Evolutionary conservation across 2,329 filamentous ascomycete species (phyloP).

Genomic region (Lachnellula hyalina): DNA sequence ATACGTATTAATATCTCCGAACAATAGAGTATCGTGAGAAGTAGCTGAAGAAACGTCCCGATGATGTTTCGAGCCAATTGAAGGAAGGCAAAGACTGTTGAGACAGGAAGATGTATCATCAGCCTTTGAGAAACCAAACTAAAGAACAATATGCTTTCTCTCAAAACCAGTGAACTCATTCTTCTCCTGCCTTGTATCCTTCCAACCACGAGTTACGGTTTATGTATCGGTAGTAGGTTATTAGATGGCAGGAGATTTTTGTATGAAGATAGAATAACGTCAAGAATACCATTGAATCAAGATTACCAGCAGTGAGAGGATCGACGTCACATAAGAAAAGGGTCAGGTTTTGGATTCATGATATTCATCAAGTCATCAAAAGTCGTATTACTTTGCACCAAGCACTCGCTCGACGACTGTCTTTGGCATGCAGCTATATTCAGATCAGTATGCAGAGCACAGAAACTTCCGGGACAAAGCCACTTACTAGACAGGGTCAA

Average conservation of each 20-base stretch:
- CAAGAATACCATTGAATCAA: background rate
- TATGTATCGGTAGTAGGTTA: constrained; percentile 49
- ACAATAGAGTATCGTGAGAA: no score
- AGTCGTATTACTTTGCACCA: constrained; percentile 31
- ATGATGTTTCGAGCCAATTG: no score
- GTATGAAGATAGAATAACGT: background rate
- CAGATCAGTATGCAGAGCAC: constrained; percentile 14
- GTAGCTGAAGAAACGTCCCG: no score
- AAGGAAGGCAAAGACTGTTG: no score
- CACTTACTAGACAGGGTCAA: constrained; percentile 80
- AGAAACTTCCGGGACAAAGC: background rate
- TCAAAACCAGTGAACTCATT: constrained; percentile 39
- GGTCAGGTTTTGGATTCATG: background rate
- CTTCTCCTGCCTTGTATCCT: constrained; percentile 69
- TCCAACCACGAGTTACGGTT: constrained; percentile 43
- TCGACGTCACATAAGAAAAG: background rate
- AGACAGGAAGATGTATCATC: constrained; percentile 7
- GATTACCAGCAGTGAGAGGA: background rate
- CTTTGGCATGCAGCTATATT: constrained; percentile 63
- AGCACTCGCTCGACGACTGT: constrained; percentile 57
- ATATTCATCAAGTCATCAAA: background rate
- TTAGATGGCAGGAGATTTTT: constrained; percentile 61
- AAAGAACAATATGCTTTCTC: constrained; percentile 28
- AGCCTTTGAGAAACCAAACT: constrained; percentile 20
- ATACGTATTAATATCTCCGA: no score